A percentile compares a stretch with the other conserved stretches of the same genome.
Conservation (phyloP, 139 green algal genomes). For the Trebouxia sp. region DNA sequence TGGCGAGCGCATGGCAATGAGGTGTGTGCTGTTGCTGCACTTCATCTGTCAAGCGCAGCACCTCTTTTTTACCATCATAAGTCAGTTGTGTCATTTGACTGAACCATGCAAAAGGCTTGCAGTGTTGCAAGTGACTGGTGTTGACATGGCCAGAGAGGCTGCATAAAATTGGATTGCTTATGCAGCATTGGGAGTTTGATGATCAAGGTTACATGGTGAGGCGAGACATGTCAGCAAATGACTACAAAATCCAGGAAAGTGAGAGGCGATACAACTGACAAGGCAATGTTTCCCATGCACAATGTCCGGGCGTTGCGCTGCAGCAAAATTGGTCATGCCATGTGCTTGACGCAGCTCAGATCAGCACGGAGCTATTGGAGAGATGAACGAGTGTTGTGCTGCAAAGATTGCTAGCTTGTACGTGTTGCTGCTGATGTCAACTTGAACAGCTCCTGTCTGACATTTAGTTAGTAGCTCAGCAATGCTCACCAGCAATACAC, state of each 20-base stretch:
- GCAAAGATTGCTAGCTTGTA: no score
- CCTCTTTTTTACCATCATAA: not conserved
- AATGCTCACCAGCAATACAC: no score
- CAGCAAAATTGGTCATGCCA: not conserved
- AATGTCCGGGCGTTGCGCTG: not conserved
- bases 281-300: not conserved
- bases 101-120: not conserved
- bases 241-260: conserved; percentile 28
- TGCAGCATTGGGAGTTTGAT: conserved; percentile 54
- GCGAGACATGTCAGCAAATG: conserved; percentile 34
- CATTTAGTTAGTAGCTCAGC: no score
- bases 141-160: no score
- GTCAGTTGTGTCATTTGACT: not conserved
- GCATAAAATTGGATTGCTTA: not conserved
- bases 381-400: no score
- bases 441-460: no score
- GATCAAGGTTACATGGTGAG: conserved; percentile 40
- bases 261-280: conserved; percentile 13
- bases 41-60: not conserved
- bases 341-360: no score
- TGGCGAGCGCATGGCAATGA: conserved; percentile 63
- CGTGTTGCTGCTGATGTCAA: no score
- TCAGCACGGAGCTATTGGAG: no score
- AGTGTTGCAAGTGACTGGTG: not conserved
- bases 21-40: not conserved